Evolutionary conservation across 73 alveolate genomes (phyloP), one percentile per base, ranked within the genome.

Genomic region (Paramecium tetraurelia): DNA sequence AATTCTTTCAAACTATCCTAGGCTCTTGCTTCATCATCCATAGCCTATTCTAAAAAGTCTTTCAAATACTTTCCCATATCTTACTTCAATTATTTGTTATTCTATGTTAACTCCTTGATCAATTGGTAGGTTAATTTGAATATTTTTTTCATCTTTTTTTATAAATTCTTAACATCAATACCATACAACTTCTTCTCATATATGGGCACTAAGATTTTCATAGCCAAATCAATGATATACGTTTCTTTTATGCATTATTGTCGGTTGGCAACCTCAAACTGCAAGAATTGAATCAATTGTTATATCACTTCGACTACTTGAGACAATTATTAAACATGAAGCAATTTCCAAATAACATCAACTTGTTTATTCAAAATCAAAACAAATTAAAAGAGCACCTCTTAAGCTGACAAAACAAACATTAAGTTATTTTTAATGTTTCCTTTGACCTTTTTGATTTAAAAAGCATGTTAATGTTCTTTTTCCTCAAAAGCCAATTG

Each of bases 11-110:
- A 44, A 44, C 76, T 80, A 27, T 80, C 90, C 18, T 80, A 44
- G 9, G 57, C 90, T 80, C 90, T 80, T 18, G 70, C 48, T 80
- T 80, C 90, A 80, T 80, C 90, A 80, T 31, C 31, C 46, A 80
- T 80, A 21, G 90, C 90, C 12, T 80, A 80, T 40, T 80, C 57
- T 46, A 80, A 22, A 43, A 80, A 80, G 18, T 40, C 90, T 44
- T 80, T 63, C 48, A 80, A 48, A 59, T 63, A 80, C 16, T 80
- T 44, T 18, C 63, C 31, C 57, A 80, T 46, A 24, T 80, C 44
- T 44, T 40, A 48, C 29, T 80, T 80, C 9, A 80, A 31, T 20
- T 80, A 33, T 48, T 44, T 80, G 24, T 80, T 80, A 24, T 80
- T 80, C 24, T 40, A 9, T 1, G 75, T 80, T 21, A 80, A 27